Base-by-base conservation (phyloP, 495 filamentous ascomycete genomes). In the Penicillium canescens region DNA sequence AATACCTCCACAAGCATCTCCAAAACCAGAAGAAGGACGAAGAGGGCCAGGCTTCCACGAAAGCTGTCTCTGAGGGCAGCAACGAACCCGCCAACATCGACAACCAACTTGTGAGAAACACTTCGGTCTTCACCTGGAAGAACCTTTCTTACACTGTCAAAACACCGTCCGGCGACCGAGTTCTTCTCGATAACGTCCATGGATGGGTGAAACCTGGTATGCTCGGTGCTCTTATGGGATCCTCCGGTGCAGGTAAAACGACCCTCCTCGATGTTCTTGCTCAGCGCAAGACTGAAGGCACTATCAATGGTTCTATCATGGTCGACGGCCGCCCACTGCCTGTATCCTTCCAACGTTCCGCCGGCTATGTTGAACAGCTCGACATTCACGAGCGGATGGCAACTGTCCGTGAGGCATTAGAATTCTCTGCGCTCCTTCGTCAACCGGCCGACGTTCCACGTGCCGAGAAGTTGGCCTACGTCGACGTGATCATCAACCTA, bases 131-230 rank as follows among this genome's bases (percentile, higher is more conserved):
- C 59, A 84, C 82, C 14, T 88, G 82, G 82, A 80, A 78, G 54
- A 70, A 84, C 56, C 67, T 86, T 18, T 70, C 66, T 4, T 88
- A 88, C 58, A 75, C 69, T 0, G 75, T 81, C 21, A 71, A 72
- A 26, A 69, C 70, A 2, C 76, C 54, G 54, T 68, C 60, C 44
- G 76, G 62, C 18, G 79, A 63, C 50, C 62, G 68, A 23, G 46
- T 70, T 2, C 72, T 91, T 3, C 75, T 96, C 14, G 85, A 96
- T 55, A 77, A 94, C 55, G 86, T 96, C 3, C 85, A 90, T 57
- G 92, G 92, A 38, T 96, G 89, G 88, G 89, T 96, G 46, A 94
- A 94, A 64, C 92, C 92, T 20, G 92, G 92, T 44, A 78, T 84
- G 62, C 73, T 92, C 55, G 82, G 85, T 13, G 88, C 88, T 2